Conservation (phyloP, 2,329 filamentous ascomycete species). For the Nemania sp. region DNA sequence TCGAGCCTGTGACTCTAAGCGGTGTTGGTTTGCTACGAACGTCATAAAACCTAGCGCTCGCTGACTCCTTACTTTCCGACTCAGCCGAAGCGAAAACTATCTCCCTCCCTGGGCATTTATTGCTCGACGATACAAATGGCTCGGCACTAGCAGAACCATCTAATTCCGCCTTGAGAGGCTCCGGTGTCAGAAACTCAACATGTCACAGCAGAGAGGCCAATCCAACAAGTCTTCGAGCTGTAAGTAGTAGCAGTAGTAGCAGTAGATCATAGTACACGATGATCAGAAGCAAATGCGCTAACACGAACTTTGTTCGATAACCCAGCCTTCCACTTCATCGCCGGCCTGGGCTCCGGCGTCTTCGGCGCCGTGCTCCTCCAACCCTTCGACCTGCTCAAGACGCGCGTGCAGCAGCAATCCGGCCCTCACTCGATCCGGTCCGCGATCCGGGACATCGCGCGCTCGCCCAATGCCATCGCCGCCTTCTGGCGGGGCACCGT, state of each 20-base stretch:
- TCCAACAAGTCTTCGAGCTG: slow-evolving; percentile 45
- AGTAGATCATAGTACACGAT: no score
- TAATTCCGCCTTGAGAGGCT: slow-evolving; percentile 29
- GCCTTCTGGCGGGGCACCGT: slow-evolving; percentile 92
- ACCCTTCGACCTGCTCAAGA: slow-evolving; percentile 96
- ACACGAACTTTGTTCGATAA: slow-evolving; percentile 27
- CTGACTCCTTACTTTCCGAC: slow-evolving; percentile 15
- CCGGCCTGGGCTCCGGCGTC: slow-evolving; percentile 87
- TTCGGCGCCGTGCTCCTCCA: slow-evolving; percentile 91
- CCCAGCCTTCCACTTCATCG: slow-evolving; percentile 84
- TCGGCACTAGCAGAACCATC: slow-evolving; percentile 25
- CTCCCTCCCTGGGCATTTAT: neutral
- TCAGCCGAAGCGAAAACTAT: slow-evolving; percentile 8
- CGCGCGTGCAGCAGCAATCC: slow-evolving; percentile 93
- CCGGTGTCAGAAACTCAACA: slow-evolving; percentile 31
- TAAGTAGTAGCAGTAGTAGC: no score
- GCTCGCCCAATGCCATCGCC: slow-evolving; percentile 71
- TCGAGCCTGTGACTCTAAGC: neutral
- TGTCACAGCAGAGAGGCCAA: slow-evolving; percentile 42
- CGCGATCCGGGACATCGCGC: slow-evolving; percentile 77
- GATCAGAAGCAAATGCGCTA: neutral
- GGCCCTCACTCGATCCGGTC: slow-evolving; percentile 74
- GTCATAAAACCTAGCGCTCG: slow-evolving; percentile 13
- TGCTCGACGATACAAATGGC: slow-evolving; percentile 30
- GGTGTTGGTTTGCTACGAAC: neutral